phyloP scores from a whole-genome alignment of 805 yeast genomes.

The Kluyveromyces nonfermentans region DNA sequence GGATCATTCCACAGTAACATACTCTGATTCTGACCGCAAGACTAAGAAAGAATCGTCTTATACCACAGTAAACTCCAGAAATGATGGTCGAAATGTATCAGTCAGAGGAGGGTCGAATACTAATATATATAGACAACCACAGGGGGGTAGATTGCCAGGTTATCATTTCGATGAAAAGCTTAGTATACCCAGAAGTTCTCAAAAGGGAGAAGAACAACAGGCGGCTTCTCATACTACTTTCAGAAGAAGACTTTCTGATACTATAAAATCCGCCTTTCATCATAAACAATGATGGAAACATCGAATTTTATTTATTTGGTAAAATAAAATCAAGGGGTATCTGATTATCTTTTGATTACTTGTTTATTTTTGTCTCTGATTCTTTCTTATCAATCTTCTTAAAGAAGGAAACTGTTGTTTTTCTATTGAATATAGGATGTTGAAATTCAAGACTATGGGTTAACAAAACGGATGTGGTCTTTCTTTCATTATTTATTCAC shows the following conservation, averaged over 20 bases:
- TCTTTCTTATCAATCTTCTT: too few relatives aligned
- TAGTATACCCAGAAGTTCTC: neutral
- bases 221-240: neutral
- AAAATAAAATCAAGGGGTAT: too few relatives aligned
- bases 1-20: constrained; percentile 1
- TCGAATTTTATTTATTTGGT: neutral
- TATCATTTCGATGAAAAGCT: neutral
- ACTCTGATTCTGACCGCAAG: neutral
- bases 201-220: neutral
- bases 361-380: neutral
- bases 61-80: neutral
- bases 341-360: neutral
- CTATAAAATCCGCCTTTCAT: neutral
- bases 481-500: too few relatives aligned
- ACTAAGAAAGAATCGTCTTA: neutral
- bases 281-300: neutral
- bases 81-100: neutral
- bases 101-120: neutral
- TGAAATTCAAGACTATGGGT: too few relatives aligned
- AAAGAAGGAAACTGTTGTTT: too few relatives aligned
- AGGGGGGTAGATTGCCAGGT: neutral
- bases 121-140: neutral
- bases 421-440: too few relatives aligned
- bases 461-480: too few relatives aligned
- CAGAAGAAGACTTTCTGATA: neutral